Conservation (phyloP, 257 asterid genomes). For the Solanum virginianum region DNA sequence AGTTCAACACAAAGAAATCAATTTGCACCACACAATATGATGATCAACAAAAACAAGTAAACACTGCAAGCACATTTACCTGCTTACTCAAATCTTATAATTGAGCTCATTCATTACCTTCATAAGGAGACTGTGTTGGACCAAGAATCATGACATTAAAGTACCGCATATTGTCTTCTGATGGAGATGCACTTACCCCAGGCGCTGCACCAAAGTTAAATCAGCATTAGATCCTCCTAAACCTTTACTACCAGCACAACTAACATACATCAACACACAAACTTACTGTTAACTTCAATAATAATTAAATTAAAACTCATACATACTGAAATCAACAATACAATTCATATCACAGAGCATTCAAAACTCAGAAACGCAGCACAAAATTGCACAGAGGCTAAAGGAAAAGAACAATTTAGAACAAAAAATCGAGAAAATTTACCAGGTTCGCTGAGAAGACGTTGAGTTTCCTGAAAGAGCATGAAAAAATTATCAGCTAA, state of each 20-base stretch:
- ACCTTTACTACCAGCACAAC: not conserved
- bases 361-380: not conserved
- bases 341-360: not conserved
- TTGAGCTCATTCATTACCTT: constrained; percentile 34
- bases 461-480: constrained; percentile 80
- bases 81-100: not conserved
- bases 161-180: constrained; percentile 95
- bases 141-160: constrained; percentile 99
- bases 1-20: not conserved
- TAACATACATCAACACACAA: not conserved
- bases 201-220: constrained; percentile 62
- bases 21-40: not conserved
- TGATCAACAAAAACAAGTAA: not conserved
- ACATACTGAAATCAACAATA: not conserved
- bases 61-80: not conserved
- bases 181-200: constrained; percentile 98
- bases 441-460: constrained; percentile 99
- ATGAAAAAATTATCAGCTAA: not conserved
- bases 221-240: constrained; percentile 1
- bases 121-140: constrained; percentile 96
- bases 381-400: not conserved
- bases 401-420: not conserved
- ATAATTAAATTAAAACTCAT: not conserved
- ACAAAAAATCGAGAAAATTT: not conserved
- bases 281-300: not conserved